Evolutionary conservation across 768 basidiomycete species (phyloP), one percentile per base, ranked within the genome.

Genomic region (Mycena venus): DNA sequence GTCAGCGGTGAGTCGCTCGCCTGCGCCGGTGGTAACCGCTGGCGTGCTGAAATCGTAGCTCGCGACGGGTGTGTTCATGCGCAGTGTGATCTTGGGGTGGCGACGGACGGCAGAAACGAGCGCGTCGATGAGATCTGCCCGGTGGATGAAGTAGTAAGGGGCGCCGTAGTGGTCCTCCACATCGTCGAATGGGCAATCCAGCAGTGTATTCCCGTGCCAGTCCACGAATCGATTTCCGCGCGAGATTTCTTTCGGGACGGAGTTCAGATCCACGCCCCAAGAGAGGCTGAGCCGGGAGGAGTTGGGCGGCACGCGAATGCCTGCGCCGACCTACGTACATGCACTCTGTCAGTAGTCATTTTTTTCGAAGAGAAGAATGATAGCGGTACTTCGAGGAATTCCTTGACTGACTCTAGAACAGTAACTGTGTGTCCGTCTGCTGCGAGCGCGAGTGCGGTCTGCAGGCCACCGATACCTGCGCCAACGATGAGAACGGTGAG

Each of bases 91-190:
- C 2, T 79, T 78, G 7, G 76, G 70, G 31, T 83, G 73, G 6
- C 71, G 72, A 1, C 73, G 65, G 12, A 80, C 82, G 6, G 83
- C 79, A 6, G 79, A 73, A 17, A 77, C 83, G 23, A 84, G 56
- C 31, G 85, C 72, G 21, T 79, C 79, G 66, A 85, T 85, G 32
- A 87, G 85, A 69, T 87, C 86, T 60, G 86, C 85, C 60, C 86
- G 83, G 63, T 87, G 86, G 51, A 87, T 84, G 75, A 87, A 87
- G 56, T 86, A 86, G 77, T 87, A 87, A 0, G 87, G 85, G 0
- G 86, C 80, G 0, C 83, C 84, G 25, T 83, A 82, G n/a, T 56
- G 67, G 2, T 56, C 47, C 4, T 38, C 2, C 1, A 73, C 71
- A 49, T 72, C 68, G 62, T 60, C 47, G 40, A 76, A 76, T 2